These are phyloP conservation scores for Picea abies DNA, from an alignment of 83 land plant genomes.

Conservation along the genomic window DNA sequence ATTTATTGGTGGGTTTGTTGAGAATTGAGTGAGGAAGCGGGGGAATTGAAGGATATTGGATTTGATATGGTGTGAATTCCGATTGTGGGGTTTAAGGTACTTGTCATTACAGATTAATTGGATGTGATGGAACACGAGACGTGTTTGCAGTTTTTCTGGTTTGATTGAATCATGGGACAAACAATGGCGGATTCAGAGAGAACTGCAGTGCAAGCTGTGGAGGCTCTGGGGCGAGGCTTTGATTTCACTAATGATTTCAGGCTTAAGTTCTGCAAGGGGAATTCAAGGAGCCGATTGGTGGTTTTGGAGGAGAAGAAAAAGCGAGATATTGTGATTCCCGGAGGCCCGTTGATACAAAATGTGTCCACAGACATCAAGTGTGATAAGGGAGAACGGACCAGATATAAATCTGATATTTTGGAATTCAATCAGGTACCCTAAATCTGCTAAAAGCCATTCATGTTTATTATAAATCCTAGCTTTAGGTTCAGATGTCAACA, in stretches of 20 bases:
- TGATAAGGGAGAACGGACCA: conserved; percentile 81
- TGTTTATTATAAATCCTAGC: not conserved
- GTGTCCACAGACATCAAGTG: conserved; percentile 72
- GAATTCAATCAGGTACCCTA: conserved; percentile 71
- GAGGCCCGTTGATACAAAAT: conserved; percentile 52
- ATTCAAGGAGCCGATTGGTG: conserved; percentile 45
- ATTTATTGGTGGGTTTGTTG: too few relatives aligned
- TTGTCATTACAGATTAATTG: too few relatives aligned
- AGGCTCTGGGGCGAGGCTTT: conserved; percentile 64
- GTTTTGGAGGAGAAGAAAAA: conserved; percentile 46
- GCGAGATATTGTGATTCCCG: conserved; percentile 61
- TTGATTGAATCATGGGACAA: not conserved
- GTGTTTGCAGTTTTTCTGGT: too few relatives aligned
- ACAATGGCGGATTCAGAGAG: conserved; percentile 6
- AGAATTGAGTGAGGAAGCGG: too few relatives aligned
- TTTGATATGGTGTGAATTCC: too few relatives aligned
- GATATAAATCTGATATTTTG: conserved; percentile 76
- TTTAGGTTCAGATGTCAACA: not conserved
- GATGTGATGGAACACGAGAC: too few relatives aligned
- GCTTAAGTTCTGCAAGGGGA: conserved; percentile 45
- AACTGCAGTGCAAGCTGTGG: conserved; percentile 37
- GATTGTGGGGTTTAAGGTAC: too few relatives aligned
- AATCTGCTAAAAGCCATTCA: not conserved
- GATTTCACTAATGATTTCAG: conserved; percentile 61
- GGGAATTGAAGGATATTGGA: too few relatives aligned